Conservation (phyloP, 2,329 filamentous ascomycete species). For the Diaporthe capsici region DNA sequence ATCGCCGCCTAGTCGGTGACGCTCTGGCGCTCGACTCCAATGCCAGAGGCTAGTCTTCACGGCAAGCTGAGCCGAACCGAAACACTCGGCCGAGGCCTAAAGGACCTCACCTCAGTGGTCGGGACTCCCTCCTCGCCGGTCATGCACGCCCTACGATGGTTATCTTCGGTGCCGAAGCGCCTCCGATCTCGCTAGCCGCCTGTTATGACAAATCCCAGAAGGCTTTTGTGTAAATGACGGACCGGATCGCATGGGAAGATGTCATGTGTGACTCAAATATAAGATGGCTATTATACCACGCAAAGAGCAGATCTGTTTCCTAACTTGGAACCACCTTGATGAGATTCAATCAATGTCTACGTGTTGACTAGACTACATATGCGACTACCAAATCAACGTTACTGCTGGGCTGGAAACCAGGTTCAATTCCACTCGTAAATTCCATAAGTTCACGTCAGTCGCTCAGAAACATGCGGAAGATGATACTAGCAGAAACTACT, state of each 20-base stretch:
- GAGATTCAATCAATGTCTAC: background rate
- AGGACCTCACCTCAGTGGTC: background rate
- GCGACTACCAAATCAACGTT: no score
- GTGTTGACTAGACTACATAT: background rate
- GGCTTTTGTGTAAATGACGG: background rate
- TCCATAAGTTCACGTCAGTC: background rate
- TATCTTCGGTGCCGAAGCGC: background rate
- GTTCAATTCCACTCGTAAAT: background rate
- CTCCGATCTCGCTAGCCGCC: conserved; percentile 15
- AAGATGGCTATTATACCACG: background rate
- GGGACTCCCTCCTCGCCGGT: background rate
- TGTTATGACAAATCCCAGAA: background rate
- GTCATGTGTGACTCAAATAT: conserved; percentile 8
- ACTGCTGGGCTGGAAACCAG: background rate
- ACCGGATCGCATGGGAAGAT: no score
- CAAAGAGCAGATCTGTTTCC: background rate
- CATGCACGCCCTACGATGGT: conserved; percentile 10
- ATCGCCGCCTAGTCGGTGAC: background rate
- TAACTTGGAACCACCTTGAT: background rate
- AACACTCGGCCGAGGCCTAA: conserved; percentile 16
- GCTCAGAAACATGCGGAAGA: background rate
- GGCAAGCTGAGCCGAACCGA: conserved; percentile 20
- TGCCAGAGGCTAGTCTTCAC: background rate
- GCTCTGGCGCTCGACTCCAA: background rate
- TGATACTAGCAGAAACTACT: background rate